phyloP scores from a whole-genome alignment of 2,329 filamentous ascomycete genomes.

The Tolypocladium tropicale region DNA sequence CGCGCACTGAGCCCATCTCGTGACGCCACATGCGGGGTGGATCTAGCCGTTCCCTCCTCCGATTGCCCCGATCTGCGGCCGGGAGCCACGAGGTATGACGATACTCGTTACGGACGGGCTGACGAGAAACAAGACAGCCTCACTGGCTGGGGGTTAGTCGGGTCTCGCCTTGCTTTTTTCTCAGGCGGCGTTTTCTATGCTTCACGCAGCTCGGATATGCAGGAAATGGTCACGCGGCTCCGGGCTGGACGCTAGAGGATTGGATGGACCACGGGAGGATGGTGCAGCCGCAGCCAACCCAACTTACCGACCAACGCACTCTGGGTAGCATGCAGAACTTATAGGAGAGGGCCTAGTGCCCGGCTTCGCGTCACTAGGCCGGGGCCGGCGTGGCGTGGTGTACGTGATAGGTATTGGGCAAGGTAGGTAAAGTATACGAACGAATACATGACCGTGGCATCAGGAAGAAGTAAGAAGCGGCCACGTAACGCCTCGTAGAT shows the following conservation, averaged over 20 bases:
- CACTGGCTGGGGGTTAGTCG: not conserved
- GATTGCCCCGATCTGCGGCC: not conserved
- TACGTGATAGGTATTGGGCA: not conserved
- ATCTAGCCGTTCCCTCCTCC: not conserved
- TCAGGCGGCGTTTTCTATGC: not conserved
- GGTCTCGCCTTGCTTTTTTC: not conserved
- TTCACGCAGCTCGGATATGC: conserved; percentile 3
- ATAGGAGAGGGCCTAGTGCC: not conserved
- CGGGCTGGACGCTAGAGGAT: not conserved
- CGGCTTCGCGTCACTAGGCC: not conserved
- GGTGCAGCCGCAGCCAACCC: not conserved
- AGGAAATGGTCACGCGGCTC: conserved; percentile 2
- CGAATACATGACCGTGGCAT: not conserved
- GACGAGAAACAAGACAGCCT: not conserved
- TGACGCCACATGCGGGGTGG: not conserved
- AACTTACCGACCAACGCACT: not conserved
- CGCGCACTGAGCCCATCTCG: not conserved
- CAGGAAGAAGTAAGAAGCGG: not conserved
- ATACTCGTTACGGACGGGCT: not conserved
- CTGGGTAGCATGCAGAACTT: not conserved
- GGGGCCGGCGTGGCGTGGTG: not conserved
- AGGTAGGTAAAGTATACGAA: not conserved
- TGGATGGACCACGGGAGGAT: not conserved
- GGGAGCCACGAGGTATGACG: not conserved
- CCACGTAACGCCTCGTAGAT: not conserved